phyloP scores from a whole-genome alignment of 176 grass and related monocot species.

The Phoenix roebelenii region DNA sequence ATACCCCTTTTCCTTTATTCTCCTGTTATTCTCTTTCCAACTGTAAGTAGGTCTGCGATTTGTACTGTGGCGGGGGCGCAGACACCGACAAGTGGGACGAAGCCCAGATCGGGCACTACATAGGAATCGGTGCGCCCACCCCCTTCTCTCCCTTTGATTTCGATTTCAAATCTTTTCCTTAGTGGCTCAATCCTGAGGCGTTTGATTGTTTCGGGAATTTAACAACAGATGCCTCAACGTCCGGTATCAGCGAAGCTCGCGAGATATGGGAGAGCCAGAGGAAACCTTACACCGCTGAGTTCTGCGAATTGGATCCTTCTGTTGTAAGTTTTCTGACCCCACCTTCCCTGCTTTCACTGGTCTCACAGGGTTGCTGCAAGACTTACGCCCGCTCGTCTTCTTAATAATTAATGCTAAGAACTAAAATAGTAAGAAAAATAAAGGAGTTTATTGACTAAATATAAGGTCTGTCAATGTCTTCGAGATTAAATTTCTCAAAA shows the following conservation, averaged over 20 bases:
- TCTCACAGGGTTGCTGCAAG: no score
- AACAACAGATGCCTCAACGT: constrained; percentile 32
- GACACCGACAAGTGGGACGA: constrained; percentile 66
- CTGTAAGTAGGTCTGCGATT: constrained; percentile 44
- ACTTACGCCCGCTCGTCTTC: no score
- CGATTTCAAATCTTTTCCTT: neutral
- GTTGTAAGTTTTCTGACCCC: constrained; percentile 24
- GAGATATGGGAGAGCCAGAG: constrained; percentile 66
- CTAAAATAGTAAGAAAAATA: no score
- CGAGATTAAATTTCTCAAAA: no score
- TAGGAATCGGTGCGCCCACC: constrained; percentile 49
- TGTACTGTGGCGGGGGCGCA: constrained; percentile 55
- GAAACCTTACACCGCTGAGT: constrained; percentile 55
- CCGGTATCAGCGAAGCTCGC: constrained; percentile 28
- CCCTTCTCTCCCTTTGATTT: neutral
- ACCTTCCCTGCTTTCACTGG: neutral
- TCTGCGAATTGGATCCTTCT: constrained; percentile 60
- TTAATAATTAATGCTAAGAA: no score
- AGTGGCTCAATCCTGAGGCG: neutral
- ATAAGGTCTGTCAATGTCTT: no score
- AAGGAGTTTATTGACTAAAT: no score
- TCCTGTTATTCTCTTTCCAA: neutral
- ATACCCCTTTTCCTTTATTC: neutral
- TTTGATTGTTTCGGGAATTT: neutral
- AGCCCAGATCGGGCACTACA: constrained; percentile 65